Percentiles rank a stretch among this genome's conserved stretches.
phyloP scores from a whole-genome alignment of 352 stramenopile genomes.

The Phytophthora cactorum region DNA sequence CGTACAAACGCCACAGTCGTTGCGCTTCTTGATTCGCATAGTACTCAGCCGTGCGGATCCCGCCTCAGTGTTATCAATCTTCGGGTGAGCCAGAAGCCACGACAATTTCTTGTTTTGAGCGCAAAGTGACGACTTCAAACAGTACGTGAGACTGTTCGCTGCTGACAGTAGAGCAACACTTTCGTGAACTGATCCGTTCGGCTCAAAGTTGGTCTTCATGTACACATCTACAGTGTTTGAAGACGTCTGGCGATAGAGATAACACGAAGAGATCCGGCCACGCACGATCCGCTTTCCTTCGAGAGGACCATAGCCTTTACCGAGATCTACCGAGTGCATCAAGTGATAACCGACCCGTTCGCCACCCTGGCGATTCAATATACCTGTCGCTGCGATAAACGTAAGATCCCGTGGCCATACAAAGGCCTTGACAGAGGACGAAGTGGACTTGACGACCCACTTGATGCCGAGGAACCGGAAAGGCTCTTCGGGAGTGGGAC shows the following conservation, averaged over 20 bases:
- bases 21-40: constrained; percentile 25
- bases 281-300: constrained; percentile 41
- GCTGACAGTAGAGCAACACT: constrained; percentile 41
- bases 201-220: constrained; percentile 55
- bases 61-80: constrained; percentile 12
- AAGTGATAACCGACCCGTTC: constrained; percentile 65
- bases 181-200: constrained; percentile 40
- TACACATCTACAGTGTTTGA: constrained; percentile 52
- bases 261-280: constrained; percentile 50
- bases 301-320: constrained; percentile 37
- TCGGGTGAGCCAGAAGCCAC: constrained; percentile 45
- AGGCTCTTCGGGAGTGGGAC: constrained; percentile 43
- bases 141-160: constrained; percentile 44
- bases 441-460: constrained; percentile 44
- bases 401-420: constrained; percentile 53
- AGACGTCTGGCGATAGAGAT: constrained; percentile 47
- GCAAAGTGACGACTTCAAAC: constrained; percentile 39
- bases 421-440: constrained; percentile 39
- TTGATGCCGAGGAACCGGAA: constrained; percentile 53
- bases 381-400: constrained; percentile 53
- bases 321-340: constrained; percentile 55
- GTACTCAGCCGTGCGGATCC: constrained; percentile 25
- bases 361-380: constrained; percentile 44
- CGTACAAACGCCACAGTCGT: constrained; percentile 43
- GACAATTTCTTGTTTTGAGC: constrained; percentile 64